These are phyloP conservation scores for Myriosclerotinia curreyana DNA, from an alignment of 2,329 filamentous ascomycete species.

Conservation along the genomic window DNA sequence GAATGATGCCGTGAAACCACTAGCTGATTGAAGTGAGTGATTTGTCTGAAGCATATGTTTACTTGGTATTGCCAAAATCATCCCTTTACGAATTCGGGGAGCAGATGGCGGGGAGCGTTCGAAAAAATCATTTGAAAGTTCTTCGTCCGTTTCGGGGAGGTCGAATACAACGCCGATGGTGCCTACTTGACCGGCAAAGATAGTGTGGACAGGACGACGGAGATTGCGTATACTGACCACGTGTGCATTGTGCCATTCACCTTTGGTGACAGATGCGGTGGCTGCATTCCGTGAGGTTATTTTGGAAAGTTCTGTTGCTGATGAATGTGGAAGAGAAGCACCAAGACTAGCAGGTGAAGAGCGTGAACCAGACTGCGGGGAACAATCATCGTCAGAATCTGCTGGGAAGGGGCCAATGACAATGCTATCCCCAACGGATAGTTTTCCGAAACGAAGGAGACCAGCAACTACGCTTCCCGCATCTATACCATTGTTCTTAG, in stretches of 20 bases:
- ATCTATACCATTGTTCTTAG: constrained; percentile 45
- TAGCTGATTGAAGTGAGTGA: constrained; percentile 60
- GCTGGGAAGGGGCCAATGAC: constrained; percentile 74
- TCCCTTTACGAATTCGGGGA: constrained; percentile 67
- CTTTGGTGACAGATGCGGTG: constrained; percentile 52
- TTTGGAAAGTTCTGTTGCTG: constrained; percentile 52
- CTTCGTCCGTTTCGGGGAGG: constrained; percentile 37
- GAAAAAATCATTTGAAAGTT: constrained; percentile 36
- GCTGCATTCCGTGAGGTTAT: constrained; percentile 53
- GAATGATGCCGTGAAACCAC: constrained; percentile 70
- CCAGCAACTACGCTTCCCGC: constrained; percentile 77
- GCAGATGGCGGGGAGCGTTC: constrained; percentile 38
- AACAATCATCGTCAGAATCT: constrained; percentile 47
- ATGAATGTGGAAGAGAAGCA: constrained; percentile 52
- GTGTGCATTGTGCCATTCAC: constrained; percentile 75
- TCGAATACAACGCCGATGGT: constrained; percentile 77
- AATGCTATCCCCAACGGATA: constrained; percentile 75
- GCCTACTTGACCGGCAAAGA: constrained; percentile 80
- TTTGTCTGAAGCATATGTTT: constrained; percentile 55
- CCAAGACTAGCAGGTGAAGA: constrained; percentile 43
- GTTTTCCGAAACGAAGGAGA: constrained; percentile 71
- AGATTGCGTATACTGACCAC: constrained; percentile 87
- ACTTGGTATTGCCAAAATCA: constrained; percentile 69
- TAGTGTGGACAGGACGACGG: constrained; percentile 72
- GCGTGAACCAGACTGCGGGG: constrained; percentile 45